Base-by-base conservation (phyloP, 75 land plant genomes). In the Pinus tabuliformis region DNA sequence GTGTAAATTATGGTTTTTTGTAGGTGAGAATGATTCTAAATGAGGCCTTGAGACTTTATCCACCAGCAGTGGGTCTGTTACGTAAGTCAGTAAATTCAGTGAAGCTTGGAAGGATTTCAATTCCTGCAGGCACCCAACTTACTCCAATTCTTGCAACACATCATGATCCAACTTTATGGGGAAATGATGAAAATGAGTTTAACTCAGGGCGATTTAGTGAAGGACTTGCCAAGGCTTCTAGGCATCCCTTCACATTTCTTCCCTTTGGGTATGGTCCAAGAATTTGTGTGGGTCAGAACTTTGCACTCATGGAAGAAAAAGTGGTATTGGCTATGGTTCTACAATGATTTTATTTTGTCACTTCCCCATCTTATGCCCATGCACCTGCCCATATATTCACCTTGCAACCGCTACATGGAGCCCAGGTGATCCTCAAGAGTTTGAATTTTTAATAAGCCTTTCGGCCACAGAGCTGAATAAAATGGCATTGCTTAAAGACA, bases 141-240 rank as follows among this genome's bases (percentile, higher is more conserved):
- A 49, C 84, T 45, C 76, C 89, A 18, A 81, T 87, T 37, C 82
- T 86, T 28, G 62, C 78, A 3, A 66, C 87, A 22, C 92, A 90
- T 71, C 73, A 82, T 21, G 92, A 90, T 61, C 72, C 66, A 13
- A 74, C 81, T 3, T 72, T 87, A 1, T 90, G 92, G 92, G 92
- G 92, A 21, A 59, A 76, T 0, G 86, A 83, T 59, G 88, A 78
- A 8, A 73, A 85, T 49, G 86, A 88, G 76, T 90, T 90, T 74
- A 81, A 85, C 13, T 88, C 92, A 3, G 86, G 77, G 49, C 77
- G 92, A 42, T 90, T 88, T 63, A 60, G 66, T 2, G 57, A 57
- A 5, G 82, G 78, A 21, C 28, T 76, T 28, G 57, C 70, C 1
- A 52, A 83, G 24, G 82, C 74, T 45, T 39, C 73, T 14, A 75